phyloP scores from a whole-genome alignment of 2,329 filamentous ascomycete genomes.

The Botrytis aclada region DNA sequence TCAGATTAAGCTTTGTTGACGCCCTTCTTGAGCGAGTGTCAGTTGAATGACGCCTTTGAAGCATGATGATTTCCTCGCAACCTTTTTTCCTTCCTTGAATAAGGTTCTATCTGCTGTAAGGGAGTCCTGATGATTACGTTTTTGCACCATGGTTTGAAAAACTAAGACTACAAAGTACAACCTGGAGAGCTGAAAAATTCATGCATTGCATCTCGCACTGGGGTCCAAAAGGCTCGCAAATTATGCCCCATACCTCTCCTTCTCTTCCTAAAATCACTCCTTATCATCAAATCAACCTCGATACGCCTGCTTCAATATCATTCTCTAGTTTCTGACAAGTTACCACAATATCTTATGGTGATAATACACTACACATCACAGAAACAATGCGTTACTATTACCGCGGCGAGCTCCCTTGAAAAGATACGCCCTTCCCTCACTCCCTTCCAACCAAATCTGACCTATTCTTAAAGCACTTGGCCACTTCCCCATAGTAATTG shows the following conservation, averaged over 20 bases:
- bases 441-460: neutral
- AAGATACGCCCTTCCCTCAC: neutral
- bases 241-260: too few relatives aligned
- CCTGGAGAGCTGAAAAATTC: neutral
- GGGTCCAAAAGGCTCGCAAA: too few relatives aligned
- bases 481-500: neutral
- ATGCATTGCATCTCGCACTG: neutral
- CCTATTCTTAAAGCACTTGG: neutral
- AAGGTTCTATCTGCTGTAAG: neutral
- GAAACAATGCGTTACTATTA: too few relatives aligned
- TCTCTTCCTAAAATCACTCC: neutral
- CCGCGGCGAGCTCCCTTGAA: neutral
- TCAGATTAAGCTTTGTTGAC: neutral
- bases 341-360: neutral
- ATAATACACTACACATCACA: neutral
- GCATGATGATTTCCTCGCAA: neutral
- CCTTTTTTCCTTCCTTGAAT: neutral
- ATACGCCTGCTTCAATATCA: neutral
- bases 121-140: neutral
- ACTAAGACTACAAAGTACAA: neutral
- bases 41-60: neutral
- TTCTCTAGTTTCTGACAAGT: neutral
- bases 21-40: neutral
- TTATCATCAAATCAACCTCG: neutral
- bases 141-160: neutral